Evolutionary conservation across 345 rosid species (phyloP).

Genomic region (Gossypium thurberi): DNA sequence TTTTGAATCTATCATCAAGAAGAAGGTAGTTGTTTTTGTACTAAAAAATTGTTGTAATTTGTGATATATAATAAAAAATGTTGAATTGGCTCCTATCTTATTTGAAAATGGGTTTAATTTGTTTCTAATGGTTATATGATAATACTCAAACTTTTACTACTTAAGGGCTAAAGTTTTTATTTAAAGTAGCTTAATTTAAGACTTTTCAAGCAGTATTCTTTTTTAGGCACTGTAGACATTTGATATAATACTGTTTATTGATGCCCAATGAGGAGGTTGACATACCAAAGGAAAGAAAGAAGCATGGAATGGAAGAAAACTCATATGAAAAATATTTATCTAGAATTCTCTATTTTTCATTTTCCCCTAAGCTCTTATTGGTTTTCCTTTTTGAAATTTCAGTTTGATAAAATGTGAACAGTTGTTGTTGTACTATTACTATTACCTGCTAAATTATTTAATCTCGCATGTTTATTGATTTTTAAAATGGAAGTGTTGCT

Average conservation of each 20-base stretch:
- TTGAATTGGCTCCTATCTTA: background rate
- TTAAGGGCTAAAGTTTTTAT: background rate
- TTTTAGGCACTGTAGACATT: background rate
- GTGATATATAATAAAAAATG: background rate
- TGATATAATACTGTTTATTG: background rate
- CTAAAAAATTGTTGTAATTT: background rate
- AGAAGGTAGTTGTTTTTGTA: background rate
- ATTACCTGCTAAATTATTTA: background rate
- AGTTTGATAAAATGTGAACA: too few relatives aligned
- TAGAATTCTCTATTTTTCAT: background rate
- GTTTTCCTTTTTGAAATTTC: background rate
- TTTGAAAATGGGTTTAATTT: background rate
- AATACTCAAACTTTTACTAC: background rate
- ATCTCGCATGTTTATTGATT: background rate
- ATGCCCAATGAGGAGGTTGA: background rate
- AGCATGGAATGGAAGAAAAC: background rate
- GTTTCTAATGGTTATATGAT: background rate
- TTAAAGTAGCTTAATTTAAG: slow-evolving; percentile 1
- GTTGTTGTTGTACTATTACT: background rate
- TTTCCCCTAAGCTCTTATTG: background rate
- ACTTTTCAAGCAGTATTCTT: background rate
- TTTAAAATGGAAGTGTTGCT: background rate
- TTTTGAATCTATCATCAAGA: background rate
- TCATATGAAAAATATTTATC: background rate
- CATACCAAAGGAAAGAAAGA: background rate